Evolutionary conservation across 352 stramenopile genomes (phyloP), one percentile per base, ranked within the genome.

Genomic region (Phytophthora palmivora): DNA sequence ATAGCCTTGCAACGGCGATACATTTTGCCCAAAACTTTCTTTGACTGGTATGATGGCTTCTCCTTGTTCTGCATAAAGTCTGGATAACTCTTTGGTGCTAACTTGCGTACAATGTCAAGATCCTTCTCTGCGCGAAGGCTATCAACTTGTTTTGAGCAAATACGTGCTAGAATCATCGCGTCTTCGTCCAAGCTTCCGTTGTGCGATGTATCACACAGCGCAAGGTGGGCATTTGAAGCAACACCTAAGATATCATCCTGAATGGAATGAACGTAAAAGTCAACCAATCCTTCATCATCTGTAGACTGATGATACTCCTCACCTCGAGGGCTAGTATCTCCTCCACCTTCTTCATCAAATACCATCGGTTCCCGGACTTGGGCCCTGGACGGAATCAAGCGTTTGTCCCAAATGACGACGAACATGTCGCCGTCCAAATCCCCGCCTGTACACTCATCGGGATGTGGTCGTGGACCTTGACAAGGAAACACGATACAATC

Each of bases 371-470:
- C 61, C 3, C 79, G 48, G 6, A 85, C 59, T 47, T 84, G 58
- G 12, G 74, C 41, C 43, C 58, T 70, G 10, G 42, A 51, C 12
- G 85, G 87, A 46, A 95, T 79, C 14, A 95, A 72, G 0, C 76
- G 70, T 21, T 89, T 44, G 48, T 95, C 87, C 87, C 87, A 95
- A 62, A 95, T 91, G 7, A 91, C 81, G 5, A 86, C 80, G 56
- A 91, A 95, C 22, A 89, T 68, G 18, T 95, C 87, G 6, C 87
- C 87, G 30, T 95, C 85, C 26, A 95, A 74, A 56, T 95, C 87
- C 9, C 87, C 85, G 11, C 87, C 85, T 8, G 85, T 89, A 59
- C 84, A 93, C 63, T 91, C 87, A 39, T 93, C 82, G 32, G 87
- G 79, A 58, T 94, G 84, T 6, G 87, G 85, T 21, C 85, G 79